Evolutionary conservation across 768 basidiomycete genomes (phyloP), one percentile per base, ranked within the genome.

Genomic region (Collybiopsis confluens): DNA sequence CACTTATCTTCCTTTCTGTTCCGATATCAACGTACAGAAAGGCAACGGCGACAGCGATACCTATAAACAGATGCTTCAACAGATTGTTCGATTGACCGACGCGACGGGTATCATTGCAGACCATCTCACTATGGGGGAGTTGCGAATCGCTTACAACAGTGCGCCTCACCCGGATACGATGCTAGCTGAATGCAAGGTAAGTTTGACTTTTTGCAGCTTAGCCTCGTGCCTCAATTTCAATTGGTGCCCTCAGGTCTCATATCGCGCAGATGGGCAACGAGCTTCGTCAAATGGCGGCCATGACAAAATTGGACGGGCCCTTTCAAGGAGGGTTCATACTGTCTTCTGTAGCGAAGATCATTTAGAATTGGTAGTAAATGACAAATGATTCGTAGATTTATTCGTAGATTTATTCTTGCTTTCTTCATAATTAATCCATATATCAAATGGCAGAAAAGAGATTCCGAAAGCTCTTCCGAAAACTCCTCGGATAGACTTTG

Each of bases 1-100:
- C 18, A 42, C 50, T 13, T 43, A 52, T 33, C 50, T 52, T 30
- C 50, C 50, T 21, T 52, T 52, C 40, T 52, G 51, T 35, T 28
- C 51, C 28, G 18, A 52, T 13, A 30, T 37, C 7, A 52, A 44
- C 3, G 13, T 52, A 13, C 15, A 28, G 16, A n/a, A n/a, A 2
- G 51, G 40, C 4, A 44, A 21, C 1, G 28, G 35, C 30, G n/a
- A 18, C 10, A 42, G 33, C 3, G 41, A 28, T n/a, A 44, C 23
- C 16, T 52, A 30, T 13, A 30, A 21, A 10, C 21, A 43, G 13
- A 52, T 52, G 51, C 40, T 52, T 30, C 16, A 21, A 23, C 23
- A 52, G 35, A 20, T 43, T 15, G 24, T 43, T 44, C 26, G 51
- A 33, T 16, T 52, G 20, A 52, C 51, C n/a, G 28, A 28, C 7